Conservation (phyloP, 345 rosid species). For the Rhodomyrtus tomentosa region DNA sequence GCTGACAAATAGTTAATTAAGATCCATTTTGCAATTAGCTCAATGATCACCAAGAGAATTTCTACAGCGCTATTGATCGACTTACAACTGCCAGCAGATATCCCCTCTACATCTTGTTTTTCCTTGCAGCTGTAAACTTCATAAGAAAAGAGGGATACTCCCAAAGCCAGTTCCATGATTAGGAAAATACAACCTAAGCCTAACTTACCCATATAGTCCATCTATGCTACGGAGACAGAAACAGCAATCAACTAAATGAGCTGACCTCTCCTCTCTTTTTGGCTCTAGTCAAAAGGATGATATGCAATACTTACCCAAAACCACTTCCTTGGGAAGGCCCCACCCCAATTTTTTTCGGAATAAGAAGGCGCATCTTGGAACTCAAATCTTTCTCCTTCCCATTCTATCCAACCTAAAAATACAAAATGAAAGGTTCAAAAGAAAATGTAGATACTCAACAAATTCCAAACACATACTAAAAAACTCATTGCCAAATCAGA, state of each 20-base stretch:
- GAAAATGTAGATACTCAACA: background rate
- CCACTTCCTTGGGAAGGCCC: conserved; percentile 95
- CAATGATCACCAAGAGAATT: background rate
- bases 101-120: background rate
- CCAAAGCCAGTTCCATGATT: background rate
- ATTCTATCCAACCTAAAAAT: conserved; percentile 89
- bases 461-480: background rate
- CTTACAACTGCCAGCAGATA: background rate
- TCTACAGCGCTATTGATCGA: background rate
- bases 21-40: background rate
- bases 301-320: conserved; percentile 62
- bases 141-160: background rate
- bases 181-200: background rate
- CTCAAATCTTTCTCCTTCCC: conserved; percentile 89
- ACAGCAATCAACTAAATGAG: background rate
- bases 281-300: background rate
- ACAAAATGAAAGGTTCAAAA: conserved; percentile 1
- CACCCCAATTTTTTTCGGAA: conserved; percentile 98
- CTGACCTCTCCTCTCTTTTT: background rate
- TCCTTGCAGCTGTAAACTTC: background rate
- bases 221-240: background rate
- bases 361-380: conserved; percentile 89
- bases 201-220: background rate
- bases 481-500: background rate
- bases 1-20: background rate